phyloP scores from a whole-genome alignment of 345 rosid species.

The Erucastrum elatum region DNA sequence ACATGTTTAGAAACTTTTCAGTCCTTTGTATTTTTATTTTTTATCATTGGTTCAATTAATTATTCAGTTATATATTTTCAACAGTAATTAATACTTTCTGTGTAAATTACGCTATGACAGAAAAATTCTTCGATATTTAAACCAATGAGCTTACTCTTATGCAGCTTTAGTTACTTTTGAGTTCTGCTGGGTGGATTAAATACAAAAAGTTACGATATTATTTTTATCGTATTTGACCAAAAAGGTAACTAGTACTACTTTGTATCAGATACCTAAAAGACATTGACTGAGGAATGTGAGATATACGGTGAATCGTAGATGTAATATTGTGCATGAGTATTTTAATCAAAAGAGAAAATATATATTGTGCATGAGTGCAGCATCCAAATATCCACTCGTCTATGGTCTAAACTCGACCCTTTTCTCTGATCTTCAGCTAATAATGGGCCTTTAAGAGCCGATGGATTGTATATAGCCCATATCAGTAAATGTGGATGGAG shows the following conservation, averaged over 20 bases:
- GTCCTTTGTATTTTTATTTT: not conserved
- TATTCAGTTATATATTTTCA: no score
- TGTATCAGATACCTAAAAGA: not conserved
- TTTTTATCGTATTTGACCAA: not conserved
- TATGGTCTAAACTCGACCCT: not conserved
- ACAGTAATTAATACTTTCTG: not conserved
- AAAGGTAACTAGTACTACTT: not conserved
- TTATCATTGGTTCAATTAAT: not conserved
- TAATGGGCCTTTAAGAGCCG: not conserved
- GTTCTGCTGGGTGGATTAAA: not conserved
- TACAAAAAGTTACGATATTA: not conserved
- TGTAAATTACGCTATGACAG: not conserved
- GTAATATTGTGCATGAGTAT: not conserved
- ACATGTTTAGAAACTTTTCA: not conserved
- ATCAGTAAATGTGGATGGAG: not conserved
- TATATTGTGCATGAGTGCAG: not conserved
- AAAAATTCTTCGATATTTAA: not conserved
- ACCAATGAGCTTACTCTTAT: not conserved
- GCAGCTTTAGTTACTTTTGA: not conserved
- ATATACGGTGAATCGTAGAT: not conserved
- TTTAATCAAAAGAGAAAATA: no score
- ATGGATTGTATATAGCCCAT: not conserved
- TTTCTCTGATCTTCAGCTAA: not conserved
- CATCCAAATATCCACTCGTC: not conserved
- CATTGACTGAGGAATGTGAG: not conserved